Evolutionary conservation across 129 eudicot species (phyloP).

Genomic region (Lactuca sativa): DNA sequence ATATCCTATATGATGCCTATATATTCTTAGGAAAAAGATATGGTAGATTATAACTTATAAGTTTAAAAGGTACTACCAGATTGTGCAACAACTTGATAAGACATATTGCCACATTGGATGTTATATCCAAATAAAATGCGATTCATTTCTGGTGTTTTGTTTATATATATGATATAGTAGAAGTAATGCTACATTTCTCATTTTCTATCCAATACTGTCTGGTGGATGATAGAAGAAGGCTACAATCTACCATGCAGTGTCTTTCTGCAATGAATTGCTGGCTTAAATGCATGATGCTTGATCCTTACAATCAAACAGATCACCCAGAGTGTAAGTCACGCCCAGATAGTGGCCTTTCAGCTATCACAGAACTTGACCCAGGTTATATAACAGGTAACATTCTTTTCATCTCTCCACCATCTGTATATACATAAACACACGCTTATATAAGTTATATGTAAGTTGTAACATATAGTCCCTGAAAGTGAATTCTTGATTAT

Average conservation of each 20-base stretch:
- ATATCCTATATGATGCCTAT: background rate
- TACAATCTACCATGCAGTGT: slow-evolving; percentile 63
- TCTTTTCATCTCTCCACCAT: background rate
- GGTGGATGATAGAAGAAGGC: slow-evolving; percentile 44
- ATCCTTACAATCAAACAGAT: slow-evolving; percentile 94
- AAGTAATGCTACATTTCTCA: slow-evolving; percentile 30
- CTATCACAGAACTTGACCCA: slow-evolving; percentile 94
- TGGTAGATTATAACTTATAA: background rate
- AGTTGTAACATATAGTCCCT: background rate
- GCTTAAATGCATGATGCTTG: slow-evolving; percentile 89
- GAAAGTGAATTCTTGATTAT: slow-evolving; percentile 9
- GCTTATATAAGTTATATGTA: background rate
- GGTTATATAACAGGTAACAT: slow-evolving; percentile 82
- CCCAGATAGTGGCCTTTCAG: slow-evolving; percentile 97
- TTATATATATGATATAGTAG: slow-evolving; percentile 15
- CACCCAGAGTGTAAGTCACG: slow-evolving; percentile 93
- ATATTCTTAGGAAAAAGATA: background rate
- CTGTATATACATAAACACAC: background rate
- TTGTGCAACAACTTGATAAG: slow-evolving; percentile 4
- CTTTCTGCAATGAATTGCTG: slow-evolving; percentile 97
- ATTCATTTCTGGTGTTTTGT: slow-evolving; percentile 1
- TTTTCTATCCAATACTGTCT: slow-evolving; percentile 35
- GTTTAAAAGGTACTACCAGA: background rate
- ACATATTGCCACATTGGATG: background rate
- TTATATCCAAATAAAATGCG: no score